Evolutionary conservation across 2,329 filamentous ascomycete species (phyloP).

Genomic region (Sporothrix inflata): DNA sequence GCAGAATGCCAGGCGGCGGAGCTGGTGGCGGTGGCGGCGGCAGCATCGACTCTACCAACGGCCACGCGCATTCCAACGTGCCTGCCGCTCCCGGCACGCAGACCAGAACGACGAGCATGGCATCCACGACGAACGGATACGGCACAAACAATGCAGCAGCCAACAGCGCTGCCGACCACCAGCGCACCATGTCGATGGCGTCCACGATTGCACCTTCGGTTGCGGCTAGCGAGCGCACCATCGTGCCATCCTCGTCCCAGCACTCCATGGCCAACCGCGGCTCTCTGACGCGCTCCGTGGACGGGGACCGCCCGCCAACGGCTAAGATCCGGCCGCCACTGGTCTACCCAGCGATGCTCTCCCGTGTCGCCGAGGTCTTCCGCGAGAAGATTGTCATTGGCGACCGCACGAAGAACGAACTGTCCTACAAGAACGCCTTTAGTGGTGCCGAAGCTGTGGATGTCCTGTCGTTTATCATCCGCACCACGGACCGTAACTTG

Average conservation of each 20-base stretch:
- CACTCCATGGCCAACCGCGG: slow-evolving; percentile 56
- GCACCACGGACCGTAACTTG: slow-evolving; percentile 93
- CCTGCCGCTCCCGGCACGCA: slow-evolving; percentile 36
- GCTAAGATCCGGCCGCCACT: slow-evolving; percentile 74
- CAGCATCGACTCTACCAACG: slow-evolving; percentile 39
- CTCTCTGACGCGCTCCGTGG: slow-evolving; percentile 58
- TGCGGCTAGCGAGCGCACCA: slow-evolving; percentile 59
- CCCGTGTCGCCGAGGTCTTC: slow-evolving; percentile 91
- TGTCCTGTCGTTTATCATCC: slow-evolving; percentile 92
- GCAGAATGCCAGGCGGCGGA: slow-evolving; percentile 51
- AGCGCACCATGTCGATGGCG: slow-evolving; percentile 86
- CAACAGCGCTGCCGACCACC: slow-evolving; percentile 40
- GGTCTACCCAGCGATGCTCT: slow-evolving; percentile 91
- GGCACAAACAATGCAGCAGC: slow-evolving; percentile 39
- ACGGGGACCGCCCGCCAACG: slow-evolving; percentile 60
- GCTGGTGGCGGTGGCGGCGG: slow-evolving; percentile 38
- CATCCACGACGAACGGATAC: slow-evolving; percentile 44
- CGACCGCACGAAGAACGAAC: slow-evolving; percentile 92
- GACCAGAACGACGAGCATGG: slow-evolving; percentile 47
- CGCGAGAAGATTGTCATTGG: slow-evolving; percentile 82
- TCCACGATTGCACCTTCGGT: slow-evolving; percentile 74
- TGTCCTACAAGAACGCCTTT: slow-evolving; percentile 97
- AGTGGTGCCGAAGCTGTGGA: slow-evolving; percentile 95
- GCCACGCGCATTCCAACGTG: slow-evolving; percentile 26
- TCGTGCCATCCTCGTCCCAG: slow-evolving; percentile 28